Base-by-base conservation (phyloP, 2,329 filamentous ascomycete genomes). In the Paraphoma sp. region DNA sequence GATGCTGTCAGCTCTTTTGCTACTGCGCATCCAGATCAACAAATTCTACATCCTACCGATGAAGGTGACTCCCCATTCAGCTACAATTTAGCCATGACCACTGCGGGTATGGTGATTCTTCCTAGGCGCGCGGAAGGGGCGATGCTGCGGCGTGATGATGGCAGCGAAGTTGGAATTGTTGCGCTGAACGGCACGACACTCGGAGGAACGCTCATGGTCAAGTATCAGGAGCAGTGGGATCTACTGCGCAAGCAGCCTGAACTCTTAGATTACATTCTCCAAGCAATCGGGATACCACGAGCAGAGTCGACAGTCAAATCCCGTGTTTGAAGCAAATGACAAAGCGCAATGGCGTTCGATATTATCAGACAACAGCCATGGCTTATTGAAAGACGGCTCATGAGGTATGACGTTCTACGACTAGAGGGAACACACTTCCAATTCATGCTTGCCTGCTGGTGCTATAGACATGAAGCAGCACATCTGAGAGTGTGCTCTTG, bases 81-180 rank as follows among this genome's bases (percentile, higher is more conserved):
- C 69, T 86, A 87, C 68, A 87, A 87, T 56, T 76, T 87, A 2
- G 84, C 82, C 9, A 83, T 87, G 80, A 87, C 84, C 0, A 79
- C 77, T 3, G 70, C 76, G 1, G 78, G 75, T 7, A 86, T 87
- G 82, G 79, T 82, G 51, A 81, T 87, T 17, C 78, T 81, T 36
- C 84, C 84, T 3, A 74, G 85, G 52, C 73, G 74, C 40, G 76
- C 71, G 17, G 83, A 84, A 62, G 78, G 77, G 9, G 76, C 76
- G 0, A 71, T 68, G 36, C 72, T 84, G 4, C 72, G 72, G 1
- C 68, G 79, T 6, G 74, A 78, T 14, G 62, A 74, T 33, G 76
- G 72, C 6, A 71, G 68, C 5, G 73, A 77, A 5, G 63, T 81
- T 8, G 74, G 72, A 6, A 75, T 78, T 41, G 77, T 86, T 14